A percentile compares a stretch with the other conserved stretches of the same genome.
phyloP scores from a whole-genome alignment of 2,329 filamentous ascomycete genomes.

The Fusarium coicis region DNA sequence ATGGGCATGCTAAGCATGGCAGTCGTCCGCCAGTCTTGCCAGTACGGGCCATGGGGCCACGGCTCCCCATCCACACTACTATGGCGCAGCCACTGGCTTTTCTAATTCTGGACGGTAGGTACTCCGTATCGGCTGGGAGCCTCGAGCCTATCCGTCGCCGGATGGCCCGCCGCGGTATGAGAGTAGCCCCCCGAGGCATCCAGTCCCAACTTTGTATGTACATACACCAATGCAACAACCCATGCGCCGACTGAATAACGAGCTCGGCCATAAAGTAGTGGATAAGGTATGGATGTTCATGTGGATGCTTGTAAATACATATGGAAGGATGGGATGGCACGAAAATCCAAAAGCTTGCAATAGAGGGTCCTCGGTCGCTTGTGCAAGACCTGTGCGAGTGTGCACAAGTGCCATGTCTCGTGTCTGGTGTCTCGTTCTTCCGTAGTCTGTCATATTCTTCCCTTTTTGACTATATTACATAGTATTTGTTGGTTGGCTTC shows the following conservation, averaged over 20 bases:
- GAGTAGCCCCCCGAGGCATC: slow-evolving; percentile 37
- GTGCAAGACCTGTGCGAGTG: slow-evolving; percentile 33
- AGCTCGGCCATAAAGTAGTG: slow-evolving; percentile 44
- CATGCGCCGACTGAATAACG: slow-evolving; percentile 45
- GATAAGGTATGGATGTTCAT: slow-evolving; percentile 37
- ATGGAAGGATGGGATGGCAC: slow-evolving; percentile 21
- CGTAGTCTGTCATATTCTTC: slow-evolving; percentile 13
- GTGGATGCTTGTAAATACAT: slow-evolving; percentile 19
- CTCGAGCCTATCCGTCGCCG: slow-evolving; percentile 41
- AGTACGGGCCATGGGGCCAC: slow-evolving; percentile 32
- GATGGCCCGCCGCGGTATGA: slow-evolving; percentile 47
- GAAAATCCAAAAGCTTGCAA: slow-evolving; percentile 23
- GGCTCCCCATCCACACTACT: slow-evolving; percentile 43
- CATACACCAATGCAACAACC: slow-evolving; percentile 36
- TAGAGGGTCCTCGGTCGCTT: slow-evolving; percentile 32
- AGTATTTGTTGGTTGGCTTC: slow-evolving; percentile 20
- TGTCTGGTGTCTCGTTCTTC: slow-evolving; percentile 21
- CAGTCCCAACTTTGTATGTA: slow-evolving; percentile 17
- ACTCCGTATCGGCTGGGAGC: slow-evolving; percentile 29
- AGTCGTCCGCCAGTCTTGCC: slow-evolving; percentile 28
- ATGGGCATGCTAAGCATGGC: slow-evolving; percentile 11
- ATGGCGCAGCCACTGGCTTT: slow-evolving; percentile 50
- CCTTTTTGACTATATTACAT: not conserved
- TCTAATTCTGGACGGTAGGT: slow-evolving; percentile 50
- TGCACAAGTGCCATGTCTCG: slow-evolving; percentile 35